A percentile compares a stretch with the other conserved stretches of the same genome.
phyloP scores from a whole-genome alignment of 164 flowering plant genomes.

The Annona squamosa region DNA sequence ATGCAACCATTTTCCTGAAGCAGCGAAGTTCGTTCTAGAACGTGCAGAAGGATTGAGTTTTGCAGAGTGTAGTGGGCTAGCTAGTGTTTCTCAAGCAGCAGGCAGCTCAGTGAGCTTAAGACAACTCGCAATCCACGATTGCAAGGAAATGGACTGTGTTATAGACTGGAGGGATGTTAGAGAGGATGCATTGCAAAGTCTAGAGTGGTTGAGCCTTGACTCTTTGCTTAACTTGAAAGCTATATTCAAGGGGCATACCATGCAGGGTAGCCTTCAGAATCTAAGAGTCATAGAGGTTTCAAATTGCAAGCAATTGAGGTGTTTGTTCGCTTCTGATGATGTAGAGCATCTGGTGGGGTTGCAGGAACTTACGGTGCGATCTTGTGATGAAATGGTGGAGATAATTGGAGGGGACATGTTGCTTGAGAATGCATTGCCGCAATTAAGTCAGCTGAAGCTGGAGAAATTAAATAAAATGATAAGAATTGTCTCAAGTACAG shows the following conservation, averaged over 20 bases:
- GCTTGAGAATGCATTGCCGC: slow-evolving; percentile 1
- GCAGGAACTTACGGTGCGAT: background rate
- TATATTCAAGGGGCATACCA: background rate
- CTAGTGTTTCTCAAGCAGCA: background rate
- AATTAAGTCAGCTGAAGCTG: background rate
- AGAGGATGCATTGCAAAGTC: background rate
- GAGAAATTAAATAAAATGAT: background rate
- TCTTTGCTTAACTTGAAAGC: background rate
- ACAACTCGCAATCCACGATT: background rate
- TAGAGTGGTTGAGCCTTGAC: background rate
- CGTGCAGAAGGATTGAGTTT: background rate
- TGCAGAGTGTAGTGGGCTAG: too few relatives aligned
- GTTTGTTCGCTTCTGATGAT: background rate
- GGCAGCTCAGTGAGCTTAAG: background rate
- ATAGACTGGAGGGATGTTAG: background rate
- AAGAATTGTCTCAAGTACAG: background rate
- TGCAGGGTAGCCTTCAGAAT: background rate
- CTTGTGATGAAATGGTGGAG: slow-evolving; percentile 2
- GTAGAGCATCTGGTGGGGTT: background rate
- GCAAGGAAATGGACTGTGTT: background rate
- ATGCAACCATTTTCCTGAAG: background rate
- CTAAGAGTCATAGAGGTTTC: background rate
- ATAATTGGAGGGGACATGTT: slow-evolving; percentile 1
- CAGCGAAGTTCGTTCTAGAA: background rate
- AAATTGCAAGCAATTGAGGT: background rate